Evolutionary conservation across 257 asterid species (phyloP), one percentile per base, ranked within the genome.

Genomic region (Plantago major): DNA sequence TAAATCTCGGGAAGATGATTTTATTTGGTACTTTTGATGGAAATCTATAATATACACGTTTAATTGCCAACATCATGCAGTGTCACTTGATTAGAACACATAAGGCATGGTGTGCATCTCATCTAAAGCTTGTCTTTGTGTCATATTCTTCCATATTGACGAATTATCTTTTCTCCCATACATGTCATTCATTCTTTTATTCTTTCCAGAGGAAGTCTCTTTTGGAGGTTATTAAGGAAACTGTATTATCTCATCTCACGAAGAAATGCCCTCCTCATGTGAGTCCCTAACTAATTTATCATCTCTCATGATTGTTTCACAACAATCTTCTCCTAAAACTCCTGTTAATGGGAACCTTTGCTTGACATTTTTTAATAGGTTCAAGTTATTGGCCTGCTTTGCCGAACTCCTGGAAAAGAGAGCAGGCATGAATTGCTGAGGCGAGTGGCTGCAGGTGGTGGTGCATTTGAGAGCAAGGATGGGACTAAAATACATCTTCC

Each of bases 361-460:
- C 67, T 73, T 57, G 37, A 11, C 68, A 42, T 66, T 28, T 13
- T 74, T 64, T 61, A 15, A 22, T 72, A 92, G 98, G 97, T 89
- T 78, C 98, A 92, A 88, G 97, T 92, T 59, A 73, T 92, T 62
- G 98, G 98, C 71, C 73, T 92, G 73, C 98, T 89, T 71, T 92
- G 98, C 76, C 80, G 95, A 78, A 92, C 98, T 55, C 95, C 97
- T 49, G 67, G 68, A 55, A 91, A 88, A 76, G 98, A 91, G 69
- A 88, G 97, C 82, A 82, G 98, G 48, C 94, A 86, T 11, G 98
- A 91, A 78, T 72, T 91, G 67, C 72, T 89, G 55, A 82, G 97
- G 81, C 84, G 98, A 68, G 98, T 92, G 59, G 98, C 97, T 69
- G 95, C 85, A 11, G 98, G 98, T 55, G 98, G 98, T 56, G 97